Evolutionary conservation across 164 flowering plant genomes (phyloP).

Genomic region (Magnolia changhungtana): DNA sequence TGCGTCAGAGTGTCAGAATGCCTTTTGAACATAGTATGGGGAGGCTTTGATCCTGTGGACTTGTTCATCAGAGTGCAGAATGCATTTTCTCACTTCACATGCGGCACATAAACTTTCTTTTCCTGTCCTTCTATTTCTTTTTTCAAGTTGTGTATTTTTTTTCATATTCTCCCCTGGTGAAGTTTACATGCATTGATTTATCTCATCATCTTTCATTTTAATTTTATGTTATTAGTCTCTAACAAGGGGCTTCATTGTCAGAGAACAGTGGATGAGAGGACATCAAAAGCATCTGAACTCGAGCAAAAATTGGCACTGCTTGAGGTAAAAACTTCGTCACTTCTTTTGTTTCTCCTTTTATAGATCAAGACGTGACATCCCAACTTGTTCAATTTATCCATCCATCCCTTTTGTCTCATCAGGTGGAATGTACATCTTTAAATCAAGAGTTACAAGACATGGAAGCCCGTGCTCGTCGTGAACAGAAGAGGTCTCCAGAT

Average conservation of each 20-base stretch:
- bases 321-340: constrained; percentile 47
- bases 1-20: too few species aligned
- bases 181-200: too few species aligned
- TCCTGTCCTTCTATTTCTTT: too few species aligned
- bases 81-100: too few species aligned
- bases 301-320: constrained; percentile 90
- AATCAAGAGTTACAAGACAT: constrained; percentile 95
- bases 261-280: constrained; percentile 93
- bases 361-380: not conserved
- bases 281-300: constrained; percentile 73
- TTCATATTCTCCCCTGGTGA: too few species aligned
- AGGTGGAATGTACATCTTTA: constrained; percentile 90
- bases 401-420: constrained; percentile 10
- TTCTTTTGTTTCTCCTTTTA: not conserved
- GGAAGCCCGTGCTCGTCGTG: constrained; percentile 86
- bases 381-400: constrained; percentile 6
- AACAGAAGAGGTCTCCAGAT: constrained; percentile 79
- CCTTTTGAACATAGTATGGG: too few species aligned
- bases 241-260: constrained; percentile 21
- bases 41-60: too few species aligned
- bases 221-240: constrained; percentile 4
- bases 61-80: too few species aligned
- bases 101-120: too few species aligned
- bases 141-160: too few species aligned
- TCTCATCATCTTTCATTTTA: not conserved